phyloP scores from a whole-genome alignment of 164 flowering plant genomes.

The Santalum album region DNA sequence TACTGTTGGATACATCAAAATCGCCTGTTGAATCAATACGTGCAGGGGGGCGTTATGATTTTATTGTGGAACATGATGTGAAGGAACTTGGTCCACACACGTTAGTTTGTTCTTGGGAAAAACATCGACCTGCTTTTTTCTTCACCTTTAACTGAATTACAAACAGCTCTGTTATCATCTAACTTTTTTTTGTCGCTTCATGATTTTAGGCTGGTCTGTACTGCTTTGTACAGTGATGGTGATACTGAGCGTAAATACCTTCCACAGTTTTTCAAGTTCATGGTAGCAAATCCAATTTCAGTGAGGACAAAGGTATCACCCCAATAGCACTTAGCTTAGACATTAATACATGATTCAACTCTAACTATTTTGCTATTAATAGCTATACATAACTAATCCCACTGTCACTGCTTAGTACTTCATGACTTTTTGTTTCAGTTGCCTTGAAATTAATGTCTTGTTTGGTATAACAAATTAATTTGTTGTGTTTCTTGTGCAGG shows the following conservation, averaged over 20 bases:
- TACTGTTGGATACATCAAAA: constrained; percentile 84
- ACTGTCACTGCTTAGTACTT: not conserved
- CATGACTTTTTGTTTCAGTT: not conserved
- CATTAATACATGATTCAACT: not conserved
- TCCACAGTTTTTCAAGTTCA: constrained; percentile 94
- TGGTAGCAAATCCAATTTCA: constrained; percentile 92
- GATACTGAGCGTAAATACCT: constrained; percentile 92
- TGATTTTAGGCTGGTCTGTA: constrained; percentile 69
- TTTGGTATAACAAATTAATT: not conserved
- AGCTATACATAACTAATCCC: not conserved
- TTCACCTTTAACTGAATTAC: not conserved
- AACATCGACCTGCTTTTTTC: not conserved
- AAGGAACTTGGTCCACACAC: constrained; percentile 98
- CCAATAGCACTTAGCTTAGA: too few species aligned
- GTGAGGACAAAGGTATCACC: constrained; percentile 89
- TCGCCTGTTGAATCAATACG: constrained; percentile 89
- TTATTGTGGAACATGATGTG: constrained; percentile 96
- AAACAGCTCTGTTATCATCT: not conserved
- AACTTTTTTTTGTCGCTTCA: constrained; percentile 6
- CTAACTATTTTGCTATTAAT: not conserved
- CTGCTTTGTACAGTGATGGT: constrained; percentile 85
- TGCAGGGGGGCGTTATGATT: constrained; percentile 95
- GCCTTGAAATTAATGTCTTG: not conserved
- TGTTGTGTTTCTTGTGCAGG: constrained; percentile 45
- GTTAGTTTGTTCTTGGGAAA: constrained; percentile 28